A percentile compares a stretch with the other conserved stretches of the same genome.
Conservation (phyloP, 2,329 filamentous ascomycete genomes). For the Epichloe amarillans region DNA sequence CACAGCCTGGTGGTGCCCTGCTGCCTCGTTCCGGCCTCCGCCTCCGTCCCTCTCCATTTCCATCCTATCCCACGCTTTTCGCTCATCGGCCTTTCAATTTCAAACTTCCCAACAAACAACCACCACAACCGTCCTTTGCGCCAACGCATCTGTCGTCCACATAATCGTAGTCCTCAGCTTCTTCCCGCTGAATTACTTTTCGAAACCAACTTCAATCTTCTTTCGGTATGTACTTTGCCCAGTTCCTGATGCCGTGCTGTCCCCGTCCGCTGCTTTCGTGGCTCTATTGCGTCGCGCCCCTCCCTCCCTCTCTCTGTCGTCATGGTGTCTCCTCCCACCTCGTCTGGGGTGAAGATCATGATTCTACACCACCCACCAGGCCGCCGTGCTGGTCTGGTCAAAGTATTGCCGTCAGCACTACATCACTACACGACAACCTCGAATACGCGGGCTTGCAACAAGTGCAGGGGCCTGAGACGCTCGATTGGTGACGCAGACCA, state of each 20-base stretch:
- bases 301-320: slow-evolving; percentile 24
- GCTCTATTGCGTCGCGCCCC: slow-evolving; percentile 10
- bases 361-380: not conserved
- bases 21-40: slow-evolving; percentile 11
- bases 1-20: not conserved
- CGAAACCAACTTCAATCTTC: not conserved
- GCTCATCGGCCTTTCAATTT: slow-evolving; percentile 18
- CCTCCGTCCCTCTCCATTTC: slow-evolving; percentile 17
- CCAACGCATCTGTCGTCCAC: slow-evolving; percentile 10
- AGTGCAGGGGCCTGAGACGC: not conserved
- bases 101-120: slow-evolving; percentile 15
- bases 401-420: not conserved
- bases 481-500: slow-evolving; percentile 1
- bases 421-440: not conserved
- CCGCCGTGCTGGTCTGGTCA: not conserved
- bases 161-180: slow-evolving; percentile 2
- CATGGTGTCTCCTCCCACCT: slow-evolving; percentile 16
- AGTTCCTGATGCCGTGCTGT: slow-evolving; percentile 5
- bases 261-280: slow-evolving; percentile 7
- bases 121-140: slow-evolving; percentile 5
- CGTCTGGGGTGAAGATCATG: not conserved
- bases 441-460: not conserved
- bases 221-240: slow-evolving; percentile 5
- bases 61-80: slow-evolving; percentile 17
- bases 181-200: not conserved